Conservation (phyloP, 1,139 yeast genomes). For the Suhomyces choctaworum region DNA sequence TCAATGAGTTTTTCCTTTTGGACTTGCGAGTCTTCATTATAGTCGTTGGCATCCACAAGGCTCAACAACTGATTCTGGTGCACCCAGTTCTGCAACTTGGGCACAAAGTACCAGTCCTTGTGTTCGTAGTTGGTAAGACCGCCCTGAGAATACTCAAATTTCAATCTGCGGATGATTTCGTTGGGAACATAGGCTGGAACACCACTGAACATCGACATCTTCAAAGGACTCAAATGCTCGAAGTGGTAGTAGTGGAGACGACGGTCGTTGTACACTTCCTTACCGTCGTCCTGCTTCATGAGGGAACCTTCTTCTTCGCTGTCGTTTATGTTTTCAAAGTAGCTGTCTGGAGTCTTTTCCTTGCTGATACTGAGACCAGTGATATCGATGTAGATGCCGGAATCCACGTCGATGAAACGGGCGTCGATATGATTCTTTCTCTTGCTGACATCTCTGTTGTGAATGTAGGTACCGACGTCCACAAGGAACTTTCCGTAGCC, state of each 20-base stretch:
- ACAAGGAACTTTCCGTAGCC: conserved; percentile 29
- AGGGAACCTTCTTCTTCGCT: conserved; percentile 14
- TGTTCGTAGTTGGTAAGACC: conserved; percentile 18
- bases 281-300: conserved; percentile 14
- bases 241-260: conserved; percentile 25
- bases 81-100: conserved; percentile 31
- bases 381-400: conserved; percentile 30
- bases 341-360: conserved; percentile 13
- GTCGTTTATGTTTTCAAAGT: conserved; percentile 12
- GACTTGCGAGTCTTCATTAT: conserved; percentile 12
- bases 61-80: conserved; percentile 12
- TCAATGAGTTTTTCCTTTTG: conserved; percentile 14
- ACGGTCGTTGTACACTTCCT: conserved; percentile 24
- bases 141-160: conserved; percentile 24
- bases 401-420: conserved; percentile 28
- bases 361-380: conserved; percentile 24
- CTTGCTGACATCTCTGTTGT: conserved; percentile 23
- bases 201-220: conserved; percentile 21
- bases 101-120: conserved; percentile 32
- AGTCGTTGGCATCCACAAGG: conserved; percentile 13
- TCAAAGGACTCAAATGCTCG: conserved; percentile 26
- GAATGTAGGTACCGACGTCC: conserved; percentile 28
- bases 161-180: conserved; percentile 17
- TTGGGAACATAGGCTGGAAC: conserved; percentile 22
- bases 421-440: conserved; percentile 28